A percentile compares a stretch with the other conserved stretches of the same genome.
Conservation (phyloP, 2,329 filamentous ascomycete genomes). For the Nemania bipapillata region DNA sequence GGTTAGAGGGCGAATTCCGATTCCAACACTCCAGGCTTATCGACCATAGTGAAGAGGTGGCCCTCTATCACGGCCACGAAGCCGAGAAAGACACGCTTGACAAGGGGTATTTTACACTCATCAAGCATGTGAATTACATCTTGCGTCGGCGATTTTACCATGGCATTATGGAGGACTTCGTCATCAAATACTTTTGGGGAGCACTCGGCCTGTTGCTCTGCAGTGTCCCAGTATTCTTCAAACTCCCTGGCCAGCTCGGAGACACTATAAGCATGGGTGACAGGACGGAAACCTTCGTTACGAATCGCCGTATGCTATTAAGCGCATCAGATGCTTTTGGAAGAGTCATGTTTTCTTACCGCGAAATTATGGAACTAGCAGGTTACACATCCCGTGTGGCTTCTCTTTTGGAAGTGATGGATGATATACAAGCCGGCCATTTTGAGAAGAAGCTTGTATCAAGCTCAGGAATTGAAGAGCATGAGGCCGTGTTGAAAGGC, state of each 20-base stretch:
- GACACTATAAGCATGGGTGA: conserved; percentile 72
- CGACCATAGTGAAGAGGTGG: conserved; percentile 94
- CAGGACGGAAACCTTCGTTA: conserved; percentile 83
- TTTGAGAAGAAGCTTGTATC: conserved; percentile 98
- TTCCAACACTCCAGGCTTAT: conserved; percentile 95
- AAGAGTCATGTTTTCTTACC: conserved; percentile 96
- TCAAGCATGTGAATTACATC: conserved; percentile 98
- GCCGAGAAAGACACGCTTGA: conserved; percentile 96
- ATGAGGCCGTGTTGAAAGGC: conserved; percentile 82
- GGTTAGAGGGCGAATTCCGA: conserved; percentile 93
- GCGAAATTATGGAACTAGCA: conserved; percentile 94
- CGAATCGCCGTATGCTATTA: conserved; percentile 89
- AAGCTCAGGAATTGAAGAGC: conserved; percentile 81
- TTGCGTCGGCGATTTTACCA: conserved; percentile 91
- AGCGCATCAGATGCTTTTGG: conserved; percentile 96
- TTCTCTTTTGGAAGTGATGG: conserved; percentile 89
- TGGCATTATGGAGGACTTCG: conserved; percentile 99
- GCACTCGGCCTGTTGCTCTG: conserved; percentile 90
- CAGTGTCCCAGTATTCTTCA: conserved; percentile 95
- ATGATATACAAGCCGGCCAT: conserved; percentile 86
- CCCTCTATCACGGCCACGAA: conserved; percentile 89
- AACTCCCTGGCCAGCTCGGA: conserved; percentile 76
- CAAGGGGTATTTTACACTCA: conserved; percentile 98
- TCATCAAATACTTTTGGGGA: conserved; percentile 99
- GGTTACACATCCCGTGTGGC: conserved; percentile 95